Percentiles rank a stretch among this genome's conserved stretches.
These are phyloP conservation scores for Fragilariopsis cylindrus DNA, from an alignment of 108 stramenopile genomes.

Conservation along the genomic window DNA sequence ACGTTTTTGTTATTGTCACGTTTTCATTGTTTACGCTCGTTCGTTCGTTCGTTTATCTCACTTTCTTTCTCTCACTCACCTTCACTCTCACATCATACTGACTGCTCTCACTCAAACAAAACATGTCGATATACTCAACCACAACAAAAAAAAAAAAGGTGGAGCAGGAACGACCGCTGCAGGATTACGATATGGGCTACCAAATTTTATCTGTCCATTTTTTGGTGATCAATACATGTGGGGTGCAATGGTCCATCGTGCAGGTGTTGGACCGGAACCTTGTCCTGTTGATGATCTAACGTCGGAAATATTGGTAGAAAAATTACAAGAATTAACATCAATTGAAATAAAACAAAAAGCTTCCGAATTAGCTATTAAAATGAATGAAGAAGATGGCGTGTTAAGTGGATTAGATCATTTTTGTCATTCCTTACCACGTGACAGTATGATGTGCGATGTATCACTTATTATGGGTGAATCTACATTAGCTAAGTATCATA, in stretches of 20 bases:
- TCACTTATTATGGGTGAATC: conserved; percentile 19
- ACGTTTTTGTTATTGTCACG: not conserved
- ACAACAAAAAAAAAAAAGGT: not conserved
- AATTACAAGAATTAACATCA: conserved; percentile 41
- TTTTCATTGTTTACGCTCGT: too few relatives aligned
- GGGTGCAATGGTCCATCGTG: conserved; percentile 64
- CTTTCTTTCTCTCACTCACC: too few relatives aligned
- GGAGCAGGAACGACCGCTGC: conserved; percentile 86
- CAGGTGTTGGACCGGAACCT: conserved; percentile 65
- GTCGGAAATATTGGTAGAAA: conserved; percentile 45
- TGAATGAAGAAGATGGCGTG: conserved; percentile 67
- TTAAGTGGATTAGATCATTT: conserved; percentile 57
- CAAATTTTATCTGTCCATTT: conserved; percentile 80
- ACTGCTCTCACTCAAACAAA: too few relatives aligned
- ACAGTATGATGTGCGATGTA: conserved; percentile 59
- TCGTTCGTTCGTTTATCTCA: too few relatives aligned
- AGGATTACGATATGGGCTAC: conserved; percentile 65
- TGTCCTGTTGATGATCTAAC: conserved; percentile 59
- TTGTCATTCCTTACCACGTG: conserved; percentile 43
- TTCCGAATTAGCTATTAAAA: conserved; percentile 31
- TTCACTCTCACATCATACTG: too few relatives aligned
- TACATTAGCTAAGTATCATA: not conserved
- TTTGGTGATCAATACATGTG: conserved; percentile 84
- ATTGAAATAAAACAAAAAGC: conserved; percentile 42
- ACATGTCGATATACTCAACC: too few relatives aligned